Evolutionary conservation across 208 protist species (phyloP).

Genomic region (Acanthamoeba lenticulata): DNA sequence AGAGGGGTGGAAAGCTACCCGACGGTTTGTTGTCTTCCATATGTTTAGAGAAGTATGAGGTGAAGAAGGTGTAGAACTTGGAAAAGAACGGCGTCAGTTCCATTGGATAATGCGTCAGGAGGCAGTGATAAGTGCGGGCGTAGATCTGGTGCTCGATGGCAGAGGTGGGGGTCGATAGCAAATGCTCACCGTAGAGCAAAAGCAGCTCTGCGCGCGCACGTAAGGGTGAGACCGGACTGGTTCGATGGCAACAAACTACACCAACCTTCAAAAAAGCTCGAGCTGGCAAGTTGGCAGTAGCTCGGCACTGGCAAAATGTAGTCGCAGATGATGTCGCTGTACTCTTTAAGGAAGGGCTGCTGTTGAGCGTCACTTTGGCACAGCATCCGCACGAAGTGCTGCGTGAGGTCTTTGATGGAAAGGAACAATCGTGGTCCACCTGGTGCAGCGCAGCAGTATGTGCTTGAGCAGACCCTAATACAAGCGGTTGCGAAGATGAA

Average conservation of each 20-base stretch:
- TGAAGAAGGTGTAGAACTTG: conserved; percentile 32
- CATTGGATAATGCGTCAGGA: conserved; percentile 41
- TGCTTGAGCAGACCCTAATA: too few species aligned
- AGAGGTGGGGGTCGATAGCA: neutral
- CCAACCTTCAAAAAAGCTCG: conserved; percentile 16
- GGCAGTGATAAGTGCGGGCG: conserved; percentile 26
- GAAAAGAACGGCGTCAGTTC: neutral
- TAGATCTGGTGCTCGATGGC: conserved; percentile 48
- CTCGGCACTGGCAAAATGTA: conserved; percentile 16
- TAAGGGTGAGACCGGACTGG: neutral
- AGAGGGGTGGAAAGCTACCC: neutral
- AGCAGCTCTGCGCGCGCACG: neutral
- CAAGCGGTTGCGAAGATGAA: neutral
- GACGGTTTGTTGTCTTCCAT: conserved; percentile 23
- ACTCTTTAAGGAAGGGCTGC: conserved; percentile 23
- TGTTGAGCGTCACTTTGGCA: conserved; percentile 20
- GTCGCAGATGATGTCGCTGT: conserved; percentile 40
- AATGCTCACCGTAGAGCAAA: neutral
- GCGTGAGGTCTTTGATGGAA: conserved; percentile 19
- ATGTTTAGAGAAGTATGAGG: neutral
- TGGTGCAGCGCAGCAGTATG: too few species aligned
- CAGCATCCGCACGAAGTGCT: conserved; percentile 9
- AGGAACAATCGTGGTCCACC: conserved; percentile 33
- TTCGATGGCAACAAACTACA: neutral
- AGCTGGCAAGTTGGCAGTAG: conserved; percentile 22